Conservation (phyloP, 2,329 filamentous ascomycete species). For the Cercospora brassicicola region DNA sequence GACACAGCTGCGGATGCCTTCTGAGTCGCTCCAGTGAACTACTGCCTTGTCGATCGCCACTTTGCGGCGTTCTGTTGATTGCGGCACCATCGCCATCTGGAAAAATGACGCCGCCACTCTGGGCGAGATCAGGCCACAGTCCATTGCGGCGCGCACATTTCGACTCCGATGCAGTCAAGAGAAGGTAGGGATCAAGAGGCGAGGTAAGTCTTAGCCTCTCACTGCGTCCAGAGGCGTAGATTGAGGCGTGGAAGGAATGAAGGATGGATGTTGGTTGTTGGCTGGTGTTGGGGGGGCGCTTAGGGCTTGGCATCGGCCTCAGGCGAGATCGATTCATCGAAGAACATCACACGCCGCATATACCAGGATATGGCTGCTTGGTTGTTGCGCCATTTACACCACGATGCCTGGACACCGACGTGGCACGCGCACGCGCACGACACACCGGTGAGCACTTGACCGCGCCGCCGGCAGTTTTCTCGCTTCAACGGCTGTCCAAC, state of each 20-base stretch:
- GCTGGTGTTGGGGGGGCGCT: slow-evolving; percentile 6
- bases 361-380: slow-evolving; percentile 1
- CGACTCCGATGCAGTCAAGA: neutral
- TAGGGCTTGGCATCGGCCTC: neutral
- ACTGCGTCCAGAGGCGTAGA: neutral
- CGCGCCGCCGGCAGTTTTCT: slow-evolving; percentile 6
- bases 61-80: neutral
- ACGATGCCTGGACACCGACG: neutral
- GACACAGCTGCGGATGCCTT: neutral
- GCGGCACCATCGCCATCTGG: neutral
- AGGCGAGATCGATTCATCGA: neutral
- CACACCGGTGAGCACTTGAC: neutral
- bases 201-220: neutral
- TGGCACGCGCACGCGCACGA: neutral
- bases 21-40: neutral
- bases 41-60: neutral
- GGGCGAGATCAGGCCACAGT: neutral
- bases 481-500: slow-evolving; percentile 3
- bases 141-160: neutral
- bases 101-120: neutral
- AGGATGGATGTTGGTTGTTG: slow-evolving; percentile 15
- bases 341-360: neutral
- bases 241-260: slow-evolving; percentile 9
- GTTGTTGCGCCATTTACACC: neutral
- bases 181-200: neutral